Evolutionary conservation across 2,329 filamentous ascomycete species (phyloP).

Genomic region (Trichoderma polysporum): DNA sequence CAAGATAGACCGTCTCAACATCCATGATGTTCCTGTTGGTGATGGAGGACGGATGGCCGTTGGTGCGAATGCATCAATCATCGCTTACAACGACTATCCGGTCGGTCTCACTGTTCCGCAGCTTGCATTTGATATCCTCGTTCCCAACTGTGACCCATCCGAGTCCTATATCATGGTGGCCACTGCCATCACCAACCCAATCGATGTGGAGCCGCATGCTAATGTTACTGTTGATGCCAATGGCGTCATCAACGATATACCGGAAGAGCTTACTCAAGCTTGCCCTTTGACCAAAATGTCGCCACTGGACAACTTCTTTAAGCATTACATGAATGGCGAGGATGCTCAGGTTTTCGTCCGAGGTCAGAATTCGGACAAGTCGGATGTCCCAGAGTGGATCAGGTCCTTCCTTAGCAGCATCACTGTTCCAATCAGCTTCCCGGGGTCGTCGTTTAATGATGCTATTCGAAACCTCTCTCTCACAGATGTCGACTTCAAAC

Average conservation of each 20-base stretch:
- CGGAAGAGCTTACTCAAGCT: conserved; percentile 66
- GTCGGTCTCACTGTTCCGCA: conserved; percentile 74
- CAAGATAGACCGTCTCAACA: conserved; percentile 76
- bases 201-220: conserved; percentile 67
- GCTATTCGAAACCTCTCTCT: conserved; percentile 87
- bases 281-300: conserved; percentile 79
- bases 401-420: conserved; percentile 76
- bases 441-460: conserved; percentile 76
- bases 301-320: conserved; percentile 79
- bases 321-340: conserved; percentile 77
- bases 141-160: conserved; percentile 72
- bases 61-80: conserved; percentile 74
- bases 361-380: conserved; percentile 66
- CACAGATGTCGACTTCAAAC: conserved; percentile 77
- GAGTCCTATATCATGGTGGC: conserved; percentile 78
- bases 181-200: conserved; percentile 65
- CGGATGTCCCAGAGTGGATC: conserved; percentile 78
- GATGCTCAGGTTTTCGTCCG: conserved; percentile 79
- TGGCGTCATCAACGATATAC: conserved; percentile 71
- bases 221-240: conserved; percentile 68
- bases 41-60: conserved; percentile 61
- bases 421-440: conserved; percentile 80
- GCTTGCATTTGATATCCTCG: conserved; percentile 79
- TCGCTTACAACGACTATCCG: conserved; percentile 74
- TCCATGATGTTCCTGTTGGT: conserved; percentile 65